Base-by-base conservation (phyloP, 2,329 filamentous ascomycete genomes). In the Rhytidhysteron rufulum region DNA sequence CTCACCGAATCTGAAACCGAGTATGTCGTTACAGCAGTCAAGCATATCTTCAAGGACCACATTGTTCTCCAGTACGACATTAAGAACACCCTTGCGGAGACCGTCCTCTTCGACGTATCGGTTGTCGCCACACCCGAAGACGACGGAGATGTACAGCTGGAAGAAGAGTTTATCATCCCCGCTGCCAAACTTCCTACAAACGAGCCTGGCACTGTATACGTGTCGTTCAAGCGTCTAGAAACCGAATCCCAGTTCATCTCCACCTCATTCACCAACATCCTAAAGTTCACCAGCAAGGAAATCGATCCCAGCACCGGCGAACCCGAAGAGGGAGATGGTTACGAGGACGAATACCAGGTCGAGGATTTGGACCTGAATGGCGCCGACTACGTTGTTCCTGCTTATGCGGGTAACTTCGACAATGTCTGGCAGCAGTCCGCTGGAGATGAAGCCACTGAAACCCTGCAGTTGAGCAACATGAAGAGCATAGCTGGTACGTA, bases 251-350 rank as follows among this genome's bases (percentile, higher is more conserved):
- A 84, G n/a, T 84, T 94, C 65, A 83, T 89, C 4, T 75, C 86
- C 17, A 82, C 85, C 38, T 86, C 81, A 31, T 95, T 98, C 68
- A 88, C 87, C 51, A 98, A 97, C 68, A 74, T 88, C 29, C 84
- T 98, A 62, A 96, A 93, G 69, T 98, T 98, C 66, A 96, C 89
- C 15, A 93, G 85, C 74, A 97, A 96, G 72, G 93, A 98, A 69
- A 93, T 98, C 51, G 93, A 98, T 57, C 93, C 93, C 5, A 86
- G 86, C 19, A 95, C 88, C n/a, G 81, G 82, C 50, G 89, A 96
- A 68, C 87, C 91, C 1, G 93, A 98, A 66, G 89, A 95, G 13
- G 78, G 63, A 32, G 60, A 72, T 34, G 93, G 93, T 33, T 97
- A 97, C 65, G 91, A 97, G 39, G 93, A 98, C 59, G 93, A 98